Evolutionary conservation across 345 rosid species (phyloP).

Genomic region (Dovyalis caffra): DNA sequence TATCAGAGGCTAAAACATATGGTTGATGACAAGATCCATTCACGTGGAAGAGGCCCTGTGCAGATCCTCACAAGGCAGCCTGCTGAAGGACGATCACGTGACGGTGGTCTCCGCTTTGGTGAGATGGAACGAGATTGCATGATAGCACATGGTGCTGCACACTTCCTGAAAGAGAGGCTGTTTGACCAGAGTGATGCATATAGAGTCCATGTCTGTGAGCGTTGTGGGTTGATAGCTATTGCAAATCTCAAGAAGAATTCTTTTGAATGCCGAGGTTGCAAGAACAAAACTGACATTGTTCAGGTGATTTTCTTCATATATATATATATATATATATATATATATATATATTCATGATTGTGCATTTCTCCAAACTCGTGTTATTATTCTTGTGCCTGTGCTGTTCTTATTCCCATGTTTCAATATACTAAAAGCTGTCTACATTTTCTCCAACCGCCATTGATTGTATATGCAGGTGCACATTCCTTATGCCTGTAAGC

Average conservation of each 20-base stretch:
- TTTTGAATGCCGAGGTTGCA: slow-evolving; percentile 96
- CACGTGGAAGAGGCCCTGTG: slow-evolving; percentile 96
- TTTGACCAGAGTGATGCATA: slow-evolving; percentile 98
- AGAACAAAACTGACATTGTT: slow-evolving; percentile 87
- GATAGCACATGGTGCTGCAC: slow-evolving; percentile 97
- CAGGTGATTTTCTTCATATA: slow-evolving; percentile 47
- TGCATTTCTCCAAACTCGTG: neutral
- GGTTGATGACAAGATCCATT: slow-evolving; percentile 98
- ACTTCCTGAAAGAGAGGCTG: slow-evolving; percentile 89
- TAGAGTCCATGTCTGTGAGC: slow-evolving; percentile 89
- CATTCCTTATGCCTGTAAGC: slow-evolving; percentile 90
- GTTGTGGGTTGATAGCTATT: slow-evolving; percentile 87
- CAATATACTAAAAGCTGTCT: neutral
- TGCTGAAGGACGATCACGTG: slow-evolving; percentile 97
- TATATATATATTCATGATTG: neutral
- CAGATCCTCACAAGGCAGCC: slow-evolving; percentile 97
- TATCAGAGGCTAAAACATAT: slow-evolving; percentile 95
- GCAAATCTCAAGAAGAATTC: slow-evolving; percentile 91
- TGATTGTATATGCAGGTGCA: slow-evolving; percentile 52
- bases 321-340: too few relatives aligned
- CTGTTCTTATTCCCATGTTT: neutral
- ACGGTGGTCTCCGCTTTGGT: slow-evolving; percentile 96
- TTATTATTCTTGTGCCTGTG: neutral
- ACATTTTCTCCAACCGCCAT: neutral
- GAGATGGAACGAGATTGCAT: slow-evolving; percentile 99